Evolutionary conservation across 2,329 filamentous ascomycete genomes (phyloP).

Genomic region (Tolypocladium capitatum): DNA sequence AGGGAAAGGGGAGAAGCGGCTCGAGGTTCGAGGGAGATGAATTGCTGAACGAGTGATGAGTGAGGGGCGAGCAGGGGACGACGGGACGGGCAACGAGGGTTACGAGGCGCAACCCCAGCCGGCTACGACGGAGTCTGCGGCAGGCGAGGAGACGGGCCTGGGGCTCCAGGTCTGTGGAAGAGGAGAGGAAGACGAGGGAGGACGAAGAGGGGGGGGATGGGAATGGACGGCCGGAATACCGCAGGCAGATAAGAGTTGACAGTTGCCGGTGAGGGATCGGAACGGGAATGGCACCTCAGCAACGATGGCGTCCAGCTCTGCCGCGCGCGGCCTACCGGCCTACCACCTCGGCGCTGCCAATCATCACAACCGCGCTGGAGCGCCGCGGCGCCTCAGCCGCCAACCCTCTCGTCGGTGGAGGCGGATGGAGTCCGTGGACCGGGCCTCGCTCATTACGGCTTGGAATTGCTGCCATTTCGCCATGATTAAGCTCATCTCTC

Average conservation of each 20-base stretch:
- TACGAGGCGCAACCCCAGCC: background rate
- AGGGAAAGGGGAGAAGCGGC: background rate
- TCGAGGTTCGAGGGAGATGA: background rate
- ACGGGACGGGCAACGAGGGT: background rate
- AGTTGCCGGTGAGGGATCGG: background rate
- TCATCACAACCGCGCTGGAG: too few species aligned
- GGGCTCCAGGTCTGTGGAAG: too few species aligned
- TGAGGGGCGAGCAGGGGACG: background rate
- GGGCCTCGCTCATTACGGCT: background rate
- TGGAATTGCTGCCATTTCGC: background rate
- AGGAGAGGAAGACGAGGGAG: background rate
- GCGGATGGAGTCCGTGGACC: background rate
- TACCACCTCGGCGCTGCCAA: too few species aligned
- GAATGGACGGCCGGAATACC: too few species aligned
- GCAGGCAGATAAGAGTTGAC: background rate
- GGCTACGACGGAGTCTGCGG: background rate
- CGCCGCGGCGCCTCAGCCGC: too few species aligned
- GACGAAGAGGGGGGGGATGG: background rate
- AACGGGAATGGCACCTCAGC: background rate
- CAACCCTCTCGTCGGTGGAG: background rate
- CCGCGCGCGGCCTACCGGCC: background rate
- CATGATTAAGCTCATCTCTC: background rate
- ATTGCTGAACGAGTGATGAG: background rate
- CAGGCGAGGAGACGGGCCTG: background rate
- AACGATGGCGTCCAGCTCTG: background rate